Evolutionary conservation across 2,329 filamentous ascomycete species (phyloP), one percentile per base, ranked within the genome.

Genomic region (Paracoccidioides brasiliensis): DNA sequence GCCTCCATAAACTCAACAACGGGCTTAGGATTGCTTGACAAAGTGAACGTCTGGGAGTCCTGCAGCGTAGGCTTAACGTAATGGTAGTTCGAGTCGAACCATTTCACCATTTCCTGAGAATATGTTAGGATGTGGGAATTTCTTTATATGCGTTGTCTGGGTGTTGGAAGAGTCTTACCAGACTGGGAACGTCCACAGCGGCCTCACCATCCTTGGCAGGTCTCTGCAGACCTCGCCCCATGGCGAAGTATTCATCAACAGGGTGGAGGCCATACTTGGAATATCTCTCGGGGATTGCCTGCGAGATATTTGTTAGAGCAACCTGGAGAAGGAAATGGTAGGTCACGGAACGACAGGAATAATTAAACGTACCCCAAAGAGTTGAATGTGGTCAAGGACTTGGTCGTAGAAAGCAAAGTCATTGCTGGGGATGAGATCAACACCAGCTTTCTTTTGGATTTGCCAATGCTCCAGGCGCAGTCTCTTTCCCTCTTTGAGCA

Each of bases 41-140:
- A 88, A 77, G 86, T 90, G 85, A 98, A 98, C 70, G 81, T 85
- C 83, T 98, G 93, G 81, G 88, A 86, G 78, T 96, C 85, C 78
- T 96, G 90, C 64, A 98, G 83, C 61, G 93, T 96, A 62, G 93
- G 93, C 85, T 97, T 97, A 78, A 97, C 93, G 76, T 98, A 98
- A 83, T 97, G 93, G 85, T 98, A 98, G 86, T 98, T 98, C 64
- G 90, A 95, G 82, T 98, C 93, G 73, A 98, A 98, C 93, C 93
- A 98, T 82, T 98, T 98, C 69, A 98, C 93, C 93, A 98, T 98
- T 82, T 98, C 93, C 78, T 80, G 58, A 35, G 58, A 43, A 74
- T 64, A 70, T 65, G 46, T 49, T 37, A 49, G 58, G 53, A 58
- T 28, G 15, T 46, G 15, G 50, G 58, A n/a, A 48, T 55, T 22